phyloP scores from a whole-genome alignment of 202 grass and related monocot species.

The Schoenoplectus triqueter region DNA sequence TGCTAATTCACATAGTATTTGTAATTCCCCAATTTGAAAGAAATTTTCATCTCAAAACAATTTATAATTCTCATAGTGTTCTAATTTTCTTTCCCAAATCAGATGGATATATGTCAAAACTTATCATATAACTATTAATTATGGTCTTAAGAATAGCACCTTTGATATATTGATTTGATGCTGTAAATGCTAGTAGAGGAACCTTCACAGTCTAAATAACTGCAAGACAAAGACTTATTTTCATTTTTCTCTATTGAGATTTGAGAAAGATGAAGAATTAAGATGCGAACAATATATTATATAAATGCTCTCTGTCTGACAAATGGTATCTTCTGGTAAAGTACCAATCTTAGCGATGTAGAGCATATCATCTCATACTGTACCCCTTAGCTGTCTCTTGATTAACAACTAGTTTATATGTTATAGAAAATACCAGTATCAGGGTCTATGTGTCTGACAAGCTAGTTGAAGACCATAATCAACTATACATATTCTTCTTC shows the following conservation, averaged over 20 bases:
- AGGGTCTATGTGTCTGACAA: too few relatives aligned
- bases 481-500: neutral
- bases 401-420: neutral
- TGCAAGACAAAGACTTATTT: neutral
- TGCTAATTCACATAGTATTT: neutral
- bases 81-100: neutral
- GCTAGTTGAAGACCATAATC: too few relatives aligned
- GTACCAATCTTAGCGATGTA: neutral
- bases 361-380: neutral
- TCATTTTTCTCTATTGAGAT: neutral
- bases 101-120: constrained; percentile 1
- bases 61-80: neutral
- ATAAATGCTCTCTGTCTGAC: neutral
- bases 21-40: neutral
- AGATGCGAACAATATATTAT: neutral
- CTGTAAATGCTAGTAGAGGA: too few relatives aligned
- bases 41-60: neutral
- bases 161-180: neutral
- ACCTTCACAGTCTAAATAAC: too few relatives aligned
- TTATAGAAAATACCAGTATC: too few relatives aligned
- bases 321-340: neutral
- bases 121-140: neutral
- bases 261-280: neutral
- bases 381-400: neutral
- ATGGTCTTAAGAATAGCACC: neutral